Evolutionary conservation across 108 stramenopile genomes (phyloP).

Genomic region (Stephanodiscus triporus): DNA sequence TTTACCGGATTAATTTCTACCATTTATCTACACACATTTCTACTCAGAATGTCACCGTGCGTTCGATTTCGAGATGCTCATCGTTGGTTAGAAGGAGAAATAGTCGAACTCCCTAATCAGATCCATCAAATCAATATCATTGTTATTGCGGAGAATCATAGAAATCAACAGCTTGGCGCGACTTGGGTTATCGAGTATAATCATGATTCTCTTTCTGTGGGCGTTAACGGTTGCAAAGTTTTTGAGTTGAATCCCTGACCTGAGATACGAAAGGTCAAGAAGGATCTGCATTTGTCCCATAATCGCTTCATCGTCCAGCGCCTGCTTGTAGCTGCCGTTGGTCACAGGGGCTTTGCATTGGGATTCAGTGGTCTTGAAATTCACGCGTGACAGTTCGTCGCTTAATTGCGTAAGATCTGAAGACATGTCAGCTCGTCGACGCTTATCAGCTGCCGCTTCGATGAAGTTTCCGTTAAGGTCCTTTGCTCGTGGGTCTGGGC

Average conservation of each 20-base stretch:
- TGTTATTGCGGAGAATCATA: conserved; percentile 11
- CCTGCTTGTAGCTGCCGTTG: neutral
- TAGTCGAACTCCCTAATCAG: conserved; percentile 6
- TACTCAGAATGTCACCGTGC: neutral
- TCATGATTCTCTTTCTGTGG: conserved; percentile 1
- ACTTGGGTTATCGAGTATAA: conserved; percentile 4
- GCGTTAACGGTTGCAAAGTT: neutral
- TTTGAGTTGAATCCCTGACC: neutral
- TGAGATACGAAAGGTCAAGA: conserved; percentile 9
- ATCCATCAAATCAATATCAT: conserved; percentile 3
- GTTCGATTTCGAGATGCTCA: neutral
- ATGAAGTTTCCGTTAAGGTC: neutral
- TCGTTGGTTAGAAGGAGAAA: neutral
- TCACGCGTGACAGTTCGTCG: neutral
- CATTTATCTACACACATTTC: too few relatives aligned
- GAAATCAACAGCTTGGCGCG: neutral
- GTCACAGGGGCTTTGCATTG: neutral
- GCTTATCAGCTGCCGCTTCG: neutral
- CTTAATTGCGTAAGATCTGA: neutral
- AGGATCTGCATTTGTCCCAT: neutral
- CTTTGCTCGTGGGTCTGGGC: neutral
- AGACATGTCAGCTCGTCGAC: neutral
- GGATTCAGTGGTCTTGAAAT: neutral
- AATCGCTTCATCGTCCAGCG: neutral
- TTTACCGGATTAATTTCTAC: too few relatives aligned